A percentile compares a stretch with the other conserved stretches of the same genome.
Conservation (phyloP, 306 rosid species). For the Castanopsis chinensis region DNA sequence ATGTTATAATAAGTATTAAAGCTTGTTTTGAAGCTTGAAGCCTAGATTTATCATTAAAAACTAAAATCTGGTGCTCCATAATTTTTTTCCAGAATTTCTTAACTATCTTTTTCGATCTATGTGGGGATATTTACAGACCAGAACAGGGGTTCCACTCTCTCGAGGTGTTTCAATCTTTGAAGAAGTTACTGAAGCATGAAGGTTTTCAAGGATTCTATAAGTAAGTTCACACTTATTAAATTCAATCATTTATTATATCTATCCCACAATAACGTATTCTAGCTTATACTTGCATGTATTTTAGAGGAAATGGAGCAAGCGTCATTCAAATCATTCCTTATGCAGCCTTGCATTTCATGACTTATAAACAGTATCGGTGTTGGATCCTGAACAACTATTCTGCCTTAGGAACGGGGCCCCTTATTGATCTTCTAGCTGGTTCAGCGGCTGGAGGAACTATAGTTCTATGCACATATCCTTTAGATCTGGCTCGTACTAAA, state of each 20-base stretch:
- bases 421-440: conserved; percentile 94
- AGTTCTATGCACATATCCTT: conserved; percentile 85
- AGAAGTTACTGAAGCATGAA: conserved; percentile 68
- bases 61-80: background rate
- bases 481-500: conserved; percentile 96
- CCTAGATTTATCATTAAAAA: background rate
- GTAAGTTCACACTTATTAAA: conserved; percentile 47
- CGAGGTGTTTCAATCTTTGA: conserved; percentile 74
- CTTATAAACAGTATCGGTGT: conserved; percentile 85
- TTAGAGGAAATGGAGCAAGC: conserved; percentile 97
- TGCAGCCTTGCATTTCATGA: conserved; percentile 97
- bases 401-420: conserved; percentile 73
- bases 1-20: background rate
- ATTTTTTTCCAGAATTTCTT: conserved; percentile 6
- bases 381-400: conserved; percentile 76
- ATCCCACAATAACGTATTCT: background rate
- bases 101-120: background rate
- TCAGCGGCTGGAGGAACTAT: conserved; percentile 96
- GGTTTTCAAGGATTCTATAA: conserved; percentile 81
- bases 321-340: conserved; percentile 84
- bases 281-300: conserved; percentile 22
- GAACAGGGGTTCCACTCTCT: conserved; percentile 79
- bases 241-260: background rate
- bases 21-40: background rate
- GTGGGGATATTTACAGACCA: conserved; percentile 46